Conservation (phyloP, 2,329 filamentous ascomycete genomes). For the Rhinocladiella mackenziei region DNA sequence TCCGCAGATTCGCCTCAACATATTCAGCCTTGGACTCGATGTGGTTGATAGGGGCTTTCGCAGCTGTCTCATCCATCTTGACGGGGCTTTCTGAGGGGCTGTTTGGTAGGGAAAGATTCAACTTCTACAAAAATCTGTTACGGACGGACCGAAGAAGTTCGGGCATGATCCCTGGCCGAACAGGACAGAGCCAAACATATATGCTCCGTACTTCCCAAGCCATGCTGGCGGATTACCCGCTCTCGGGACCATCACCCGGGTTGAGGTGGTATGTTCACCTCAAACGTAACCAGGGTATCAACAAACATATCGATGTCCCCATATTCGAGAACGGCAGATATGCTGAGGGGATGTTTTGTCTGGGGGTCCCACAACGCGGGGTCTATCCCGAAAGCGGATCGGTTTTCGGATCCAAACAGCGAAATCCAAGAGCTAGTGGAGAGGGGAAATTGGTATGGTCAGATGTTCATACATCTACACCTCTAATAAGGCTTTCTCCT, state of each 20-base stretch:
- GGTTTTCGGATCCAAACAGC: conserved; percentile 1
- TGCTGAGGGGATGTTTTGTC: neutral
- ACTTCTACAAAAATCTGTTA: neutral
- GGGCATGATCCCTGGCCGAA: neutral
- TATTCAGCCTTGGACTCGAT: conserved; percentile 14
- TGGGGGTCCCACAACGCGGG: conserved; percentile 4
- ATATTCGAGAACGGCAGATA: neutral
- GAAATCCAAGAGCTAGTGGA: neutral
- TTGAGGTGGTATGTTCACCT: neutral
- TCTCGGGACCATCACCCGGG: neutral
- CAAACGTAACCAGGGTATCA: neutral
- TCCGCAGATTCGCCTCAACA: conserved; percentile 20
- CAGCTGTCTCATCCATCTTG: conserved; percentile 11
- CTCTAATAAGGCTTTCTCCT: no score
- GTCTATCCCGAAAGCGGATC: neutral
- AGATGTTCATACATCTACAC: no score
- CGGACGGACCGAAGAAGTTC: neutral
- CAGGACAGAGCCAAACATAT: no score
- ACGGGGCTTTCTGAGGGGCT: neutral
- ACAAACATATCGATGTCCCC: neutral
- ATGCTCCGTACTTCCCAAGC: no score
- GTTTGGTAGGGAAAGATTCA: neutral
- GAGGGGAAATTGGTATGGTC: no score
- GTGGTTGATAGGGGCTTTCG: conserved; percentile 17
- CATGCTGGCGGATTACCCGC: no score